Percentiles rank a stretch among this genome's conserved stretches.
Evolutionary conservation across 176 grass and related monocot species (phyloP).

Genomic region (Saccharum officinarum): DNA sequence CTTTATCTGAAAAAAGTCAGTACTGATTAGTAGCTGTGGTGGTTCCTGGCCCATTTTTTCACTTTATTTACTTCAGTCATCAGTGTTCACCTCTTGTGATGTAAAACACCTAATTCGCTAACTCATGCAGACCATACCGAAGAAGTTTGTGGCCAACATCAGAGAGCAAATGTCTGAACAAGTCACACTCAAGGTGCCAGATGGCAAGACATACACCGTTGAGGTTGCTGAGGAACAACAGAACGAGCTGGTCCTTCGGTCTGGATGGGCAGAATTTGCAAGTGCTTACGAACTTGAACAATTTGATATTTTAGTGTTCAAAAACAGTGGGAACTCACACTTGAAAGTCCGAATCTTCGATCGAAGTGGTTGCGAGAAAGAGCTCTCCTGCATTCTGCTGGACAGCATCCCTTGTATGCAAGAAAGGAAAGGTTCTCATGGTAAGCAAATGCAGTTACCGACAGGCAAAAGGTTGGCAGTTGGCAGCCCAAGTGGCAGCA

Average conservation of each 20-base stretch:
- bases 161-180: conserved; percentile 28
- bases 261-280: conserved; percentile 48
- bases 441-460: background rate
- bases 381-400: conserved; percentile 11
- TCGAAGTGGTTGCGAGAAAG: conserved; percentile 39
- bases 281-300: conserved; percentile 20
- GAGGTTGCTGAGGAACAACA: conserved; percentile 8
- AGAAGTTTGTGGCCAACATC: conserved; percentile 43
- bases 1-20: background rate
- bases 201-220: conserved; percentile 33
- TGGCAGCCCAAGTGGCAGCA: background rate
- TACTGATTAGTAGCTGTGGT: background rate
- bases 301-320: conserved; percentile 48
- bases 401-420: background rate
- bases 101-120: background rate
- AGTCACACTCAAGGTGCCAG: conserved; percentile 42
- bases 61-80: background rate
- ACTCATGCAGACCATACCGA: conserved; percentile 42
- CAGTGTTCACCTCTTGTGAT: background rate
- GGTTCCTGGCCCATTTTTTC: background rate
- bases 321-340: conserved; percentile 28
- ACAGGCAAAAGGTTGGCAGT: background rate
- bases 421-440: background rate
- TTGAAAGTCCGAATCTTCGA: conserved; percentile 55
- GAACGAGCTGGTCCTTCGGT: conserved; percentile 27